phyloP scores from a whole-genome alignment of 139 green algal species.

The Auxenochlorella pyrenoidosa region DNA sequence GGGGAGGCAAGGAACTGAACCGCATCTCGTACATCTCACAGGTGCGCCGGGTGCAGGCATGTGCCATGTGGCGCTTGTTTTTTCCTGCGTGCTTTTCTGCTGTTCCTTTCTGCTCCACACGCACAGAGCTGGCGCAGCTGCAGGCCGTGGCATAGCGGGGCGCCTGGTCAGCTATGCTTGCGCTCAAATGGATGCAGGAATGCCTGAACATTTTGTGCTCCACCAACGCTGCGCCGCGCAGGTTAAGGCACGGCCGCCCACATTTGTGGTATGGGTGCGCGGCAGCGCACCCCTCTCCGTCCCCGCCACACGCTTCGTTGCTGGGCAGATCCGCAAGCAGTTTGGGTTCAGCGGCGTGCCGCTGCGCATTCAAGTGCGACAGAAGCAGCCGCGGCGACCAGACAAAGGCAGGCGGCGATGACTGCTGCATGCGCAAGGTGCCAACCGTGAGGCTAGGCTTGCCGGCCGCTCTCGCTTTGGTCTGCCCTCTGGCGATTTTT shows the following conservation, averaged over 20 bases:
- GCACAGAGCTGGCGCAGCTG: too few species aligned
- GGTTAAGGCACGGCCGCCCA: slow-evolving; percentile 78
- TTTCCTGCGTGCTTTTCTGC: too few species aligned
- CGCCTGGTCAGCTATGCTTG: too few species aligned
- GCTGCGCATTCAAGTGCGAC: slow-evolving; percentile 32
- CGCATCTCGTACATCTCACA: slow-evolving; percentile 78
- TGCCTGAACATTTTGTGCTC: not conserved
- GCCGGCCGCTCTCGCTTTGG: too few species aligned
- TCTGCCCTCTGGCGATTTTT: too few species aligned
- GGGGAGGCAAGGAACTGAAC: slow-evolving; percentile 49
- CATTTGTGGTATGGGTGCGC: slow-evolving; percentile 74
- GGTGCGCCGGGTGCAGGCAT: not conserved
- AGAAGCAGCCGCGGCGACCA: not conserved
- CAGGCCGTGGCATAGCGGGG: too few species aligned
- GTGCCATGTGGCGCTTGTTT: too few species aligned
- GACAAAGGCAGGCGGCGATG: not conserved
- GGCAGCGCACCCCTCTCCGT: slow-evolving; percentile 37
- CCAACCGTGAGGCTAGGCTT: too few species aligned
- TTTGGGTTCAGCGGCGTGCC: slow-evolving; percentile 48
- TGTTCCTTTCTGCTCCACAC: too few species aligned
- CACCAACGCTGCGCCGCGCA: slow-evolving; percentile 32
- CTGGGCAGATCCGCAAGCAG: slow-evolving; percentile 23
- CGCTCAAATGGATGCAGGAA: too few species aligned
- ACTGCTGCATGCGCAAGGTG: too few species aligned
- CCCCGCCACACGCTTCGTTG: slow-evolving; percentile 23